Conservation (phyloP, 257 asterid genomes). For the Przewalskia tangutica region DNA sequence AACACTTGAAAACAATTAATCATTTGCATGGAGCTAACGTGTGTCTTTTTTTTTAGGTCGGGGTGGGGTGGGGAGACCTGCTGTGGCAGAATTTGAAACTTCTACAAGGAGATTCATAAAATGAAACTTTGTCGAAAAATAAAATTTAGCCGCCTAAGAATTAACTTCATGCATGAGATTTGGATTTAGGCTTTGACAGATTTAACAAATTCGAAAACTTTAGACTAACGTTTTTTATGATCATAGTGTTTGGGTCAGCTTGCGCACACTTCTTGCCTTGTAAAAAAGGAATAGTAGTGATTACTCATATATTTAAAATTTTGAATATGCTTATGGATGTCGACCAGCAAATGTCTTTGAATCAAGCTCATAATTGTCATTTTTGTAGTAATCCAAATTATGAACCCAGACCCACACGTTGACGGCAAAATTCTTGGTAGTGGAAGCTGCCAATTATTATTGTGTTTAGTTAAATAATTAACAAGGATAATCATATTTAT, state of each 20-base stretch:
- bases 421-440: not conserved
- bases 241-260: too few species aligned
- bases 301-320: not conserved
- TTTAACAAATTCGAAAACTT: too few species aligned
- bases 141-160: not conserved
- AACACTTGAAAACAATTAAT: not conserved
- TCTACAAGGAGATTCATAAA: not conserved
- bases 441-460: not conserved
- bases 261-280: too few species aligned
- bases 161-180: not conserved
- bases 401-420: not conserved
- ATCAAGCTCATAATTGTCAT: not conserved
- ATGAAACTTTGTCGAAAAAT: not conserved
- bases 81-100: not conserved
- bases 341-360: not conserved
- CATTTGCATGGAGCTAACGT: not conserved
- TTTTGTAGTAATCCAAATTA: not conserved
- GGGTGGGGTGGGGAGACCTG: not conserved
- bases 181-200: not conserved
- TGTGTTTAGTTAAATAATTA: not conserved
- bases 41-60: not conserved
- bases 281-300: not conserved
- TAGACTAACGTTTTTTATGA: too few species aligned
- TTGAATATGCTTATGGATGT: not conserved
- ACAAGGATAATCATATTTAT: not conserved